Conservation (phyloP, 2,329 filamentous ascomycete species). For the Aureobasidium subglaciale region DNA sequence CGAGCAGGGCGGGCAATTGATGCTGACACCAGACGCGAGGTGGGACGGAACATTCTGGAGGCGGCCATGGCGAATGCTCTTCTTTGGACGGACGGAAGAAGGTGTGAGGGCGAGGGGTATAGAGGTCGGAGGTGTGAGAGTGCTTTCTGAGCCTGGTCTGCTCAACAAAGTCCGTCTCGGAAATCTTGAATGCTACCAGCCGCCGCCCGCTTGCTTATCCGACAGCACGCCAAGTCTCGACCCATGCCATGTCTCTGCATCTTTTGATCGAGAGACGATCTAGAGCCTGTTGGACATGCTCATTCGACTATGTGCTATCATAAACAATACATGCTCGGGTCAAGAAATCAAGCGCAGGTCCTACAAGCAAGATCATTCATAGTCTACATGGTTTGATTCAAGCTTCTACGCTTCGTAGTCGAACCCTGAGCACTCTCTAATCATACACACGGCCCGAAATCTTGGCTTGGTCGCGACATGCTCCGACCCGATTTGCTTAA, state of each 20-base stretch:
- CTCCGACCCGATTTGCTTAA: slow-evolving; percentile 7
- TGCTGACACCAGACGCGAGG: slow-evolving; percentile 54
- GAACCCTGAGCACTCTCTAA: neutral
- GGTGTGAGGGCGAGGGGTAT: slow-evolving; percentile 3
- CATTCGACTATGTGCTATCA: no score
- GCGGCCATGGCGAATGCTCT: slow-evolving; percentile 43
- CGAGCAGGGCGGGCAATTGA: slow-evolving; percentile 48
- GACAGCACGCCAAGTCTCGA: neutral
- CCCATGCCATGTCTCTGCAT: neutral
- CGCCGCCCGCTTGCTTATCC: neutral
- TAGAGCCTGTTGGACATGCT: no score
- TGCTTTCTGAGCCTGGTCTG: neutral
- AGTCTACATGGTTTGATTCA: neutral
- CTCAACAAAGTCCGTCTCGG: slow-evolving; percentile 1
- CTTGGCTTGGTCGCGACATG: slow-evolving; percentile 4
- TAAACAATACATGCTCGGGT: neutral
- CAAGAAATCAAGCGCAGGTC: neutral
- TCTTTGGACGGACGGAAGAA: neutral
- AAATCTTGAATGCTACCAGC: neutral
- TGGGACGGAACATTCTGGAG: slow-evolving; percentile 57
- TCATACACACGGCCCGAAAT: neutral
- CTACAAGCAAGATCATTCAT: neutral
- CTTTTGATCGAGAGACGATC: neutral
- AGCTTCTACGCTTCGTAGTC: neutral
- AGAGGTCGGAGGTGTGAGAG: neutral